Base-by-base conservation (phyloP, 2,329 filamentous ascomycete species). In the Fusarium newnesense region DNA sequence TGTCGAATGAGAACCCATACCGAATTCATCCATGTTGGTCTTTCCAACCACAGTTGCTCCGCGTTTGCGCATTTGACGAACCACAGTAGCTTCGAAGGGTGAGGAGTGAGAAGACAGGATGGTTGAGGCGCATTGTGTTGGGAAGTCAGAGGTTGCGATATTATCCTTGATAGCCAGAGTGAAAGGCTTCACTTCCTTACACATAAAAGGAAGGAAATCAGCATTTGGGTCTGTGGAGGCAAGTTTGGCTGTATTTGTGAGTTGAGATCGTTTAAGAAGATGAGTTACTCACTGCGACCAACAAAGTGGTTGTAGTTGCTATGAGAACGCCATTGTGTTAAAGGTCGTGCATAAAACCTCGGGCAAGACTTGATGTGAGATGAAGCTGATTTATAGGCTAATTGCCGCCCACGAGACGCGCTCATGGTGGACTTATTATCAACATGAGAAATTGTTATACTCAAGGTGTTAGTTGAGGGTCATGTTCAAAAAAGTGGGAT, bases 11-110 rank as follows among this genome's bases (percentile, higher is more conserved):
- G 94, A 97, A 5, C 95, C 95, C 95, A 97, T 97, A 34, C 95
- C 95, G 80, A 97, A 97, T 80, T 97, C 96, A 83, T 98, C 96
- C 86, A 98, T 91, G 80, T 97, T 97, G 5, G 94, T 95, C 82
- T 97, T 97, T 11, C 92, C 93, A 4, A 91, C 86, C 4, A 96
- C 81, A 10, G 87, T 81, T 10, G 90, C 91, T 46, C 92, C 93
- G 9, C 88, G 86, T 34, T 84, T 80, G 63, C 88, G 87, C 39
- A 98, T 86, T 76, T 91, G 88, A 58, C 87, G 84, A 39, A 97
- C 90, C 24, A 98, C 91, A 13, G 94, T 96, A 24, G 96, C 94
- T 79, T 95, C 90, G 81, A 93, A 96, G 8, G 95, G 94, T 69
- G 93, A 94, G 40, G 81, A 84, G 81, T 95, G 94, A 69, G 85